A percentile compares a stretch with the other conserved stretches of the same genome.
Conservation (phyloP, 139 green algal species). For the Zygnema circumcarinatum region DNA sequence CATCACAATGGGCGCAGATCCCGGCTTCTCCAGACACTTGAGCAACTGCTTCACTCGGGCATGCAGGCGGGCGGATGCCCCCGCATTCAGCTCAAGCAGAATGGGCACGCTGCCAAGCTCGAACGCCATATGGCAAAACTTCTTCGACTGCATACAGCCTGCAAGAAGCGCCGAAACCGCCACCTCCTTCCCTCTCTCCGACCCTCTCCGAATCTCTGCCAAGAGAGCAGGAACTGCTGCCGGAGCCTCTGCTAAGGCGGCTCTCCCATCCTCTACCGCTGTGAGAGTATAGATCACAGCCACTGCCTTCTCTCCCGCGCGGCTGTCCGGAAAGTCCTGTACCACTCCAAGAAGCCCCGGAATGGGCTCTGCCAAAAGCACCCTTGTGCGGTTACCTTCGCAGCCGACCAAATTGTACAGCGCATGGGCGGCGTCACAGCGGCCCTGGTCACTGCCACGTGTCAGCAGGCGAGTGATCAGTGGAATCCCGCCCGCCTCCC, state of each 20-base stretch:
- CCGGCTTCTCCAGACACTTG: neutral
- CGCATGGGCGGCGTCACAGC: conserved; percentile 4
- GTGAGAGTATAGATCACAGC: neutral
- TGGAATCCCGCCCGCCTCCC: neutral
- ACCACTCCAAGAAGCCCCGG: conserved; percentile 1
- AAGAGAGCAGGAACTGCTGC: neutral
- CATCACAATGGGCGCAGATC: neutral
- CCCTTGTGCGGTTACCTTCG: neutral
- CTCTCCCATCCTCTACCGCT: conserved; percentile 2
- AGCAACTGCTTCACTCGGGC: neutral
- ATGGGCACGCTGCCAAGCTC: neutral
- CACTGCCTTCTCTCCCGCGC: neutral
- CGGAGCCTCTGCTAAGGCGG: neutral
- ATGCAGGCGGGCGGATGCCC: neutral
- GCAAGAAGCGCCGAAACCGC: neutral
- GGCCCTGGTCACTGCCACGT: neutral
- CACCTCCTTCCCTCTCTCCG: neutral
- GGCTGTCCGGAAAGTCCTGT: neutral
- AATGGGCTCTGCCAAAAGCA: neutral
- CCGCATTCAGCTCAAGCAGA: neutral
- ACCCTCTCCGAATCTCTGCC: neutral
- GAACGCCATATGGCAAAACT: conserved; percentile 2
- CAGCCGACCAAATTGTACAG: neutral
- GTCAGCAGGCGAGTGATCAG: neutral
- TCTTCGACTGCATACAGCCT: neutral